phyloP scores from a whole-genome alignment of 257 asterid genomes.

The Echites panduratus region DNA sequence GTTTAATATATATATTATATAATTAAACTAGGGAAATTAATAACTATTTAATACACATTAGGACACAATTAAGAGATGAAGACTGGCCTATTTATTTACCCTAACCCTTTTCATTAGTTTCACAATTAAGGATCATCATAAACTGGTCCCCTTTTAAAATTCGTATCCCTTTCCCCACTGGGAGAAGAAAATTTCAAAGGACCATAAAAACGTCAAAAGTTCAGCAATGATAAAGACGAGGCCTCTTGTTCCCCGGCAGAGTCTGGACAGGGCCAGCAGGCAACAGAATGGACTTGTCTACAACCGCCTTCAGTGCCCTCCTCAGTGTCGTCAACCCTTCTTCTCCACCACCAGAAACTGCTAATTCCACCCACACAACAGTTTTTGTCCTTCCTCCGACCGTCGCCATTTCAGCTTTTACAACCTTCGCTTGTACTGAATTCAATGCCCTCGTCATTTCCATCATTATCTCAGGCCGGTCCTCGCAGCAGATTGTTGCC shows the following conservation, averaged over 20 bases:
- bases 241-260: slow-evolving; percentile 61
- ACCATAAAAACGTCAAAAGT: slow-evolving; percentile 5
- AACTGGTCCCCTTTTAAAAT: background rate
- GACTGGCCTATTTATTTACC: background rate
- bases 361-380: slow-evolving; percentile 43
- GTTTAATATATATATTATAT: no score
- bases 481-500: slow-evolving; percentile 72
- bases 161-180: background rate
- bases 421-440: slow-evolving; percentile 47
- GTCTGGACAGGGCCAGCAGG: slow-evolving; percentile 46
- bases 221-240: slow-evolving; percentile 58
- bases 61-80: background rate
- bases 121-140: background rate
- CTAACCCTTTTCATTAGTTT: background rate
- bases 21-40: background rate
- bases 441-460: slow-evolving; percentile 63
- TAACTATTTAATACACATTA: background rate
- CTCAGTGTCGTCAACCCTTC: slow-evolving; percentile 42
- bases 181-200: background rate
- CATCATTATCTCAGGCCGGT: slow-evolving; percentile 57
- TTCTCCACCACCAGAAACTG: slow-evolving; percentile 20
- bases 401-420: slow-evolving; percentile 75
- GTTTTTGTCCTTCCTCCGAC: slow-evolving; percentile 71
- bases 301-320: slow-evolving; percentile 55
- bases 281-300: slow-evolving; percentile 58